A percentile compares a stretch with the other conserved stretches of the same genome.
Evolutionary conservation across 2,329 filamentous ascomycete genomes (phyloP).

Genomic region (Botrytis tulipae): DNA sequence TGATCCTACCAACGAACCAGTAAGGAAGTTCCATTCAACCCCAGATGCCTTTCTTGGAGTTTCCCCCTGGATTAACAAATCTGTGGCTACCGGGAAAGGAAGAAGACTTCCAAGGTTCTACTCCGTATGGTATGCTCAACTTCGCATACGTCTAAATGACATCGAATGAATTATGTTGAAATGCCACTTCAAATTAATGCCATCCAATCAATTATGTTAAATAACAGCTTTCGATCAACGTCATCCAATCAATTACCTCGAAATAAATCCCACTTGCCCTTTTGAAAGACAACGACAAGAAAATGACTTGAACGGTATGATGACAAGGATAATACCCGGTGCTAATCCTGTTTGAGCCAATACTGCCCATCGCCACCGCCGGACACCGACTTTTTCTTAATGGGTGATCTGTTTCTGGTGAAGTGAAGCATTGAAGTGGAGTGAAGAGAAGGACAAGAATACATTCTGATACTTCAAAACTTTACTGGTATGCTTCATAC

Average conservation of each 20-base stretch:
- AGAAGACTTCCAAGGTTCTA: background rate
- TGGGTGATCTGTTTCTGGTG: background rate
- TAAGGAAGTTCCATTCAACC: background rate
- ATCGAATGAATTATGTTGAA: too few relatives aligned
- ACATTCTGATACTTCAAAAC: background rate
- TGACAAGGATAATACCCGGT: background rate
- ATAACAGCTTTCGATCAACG: background rate
- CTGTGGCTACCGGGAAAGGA: background rate
- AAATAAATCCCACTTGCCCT: slow-evolving; percentile 6
- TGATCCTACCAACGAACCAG: background rate
- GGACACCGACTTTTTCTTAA: background rate
- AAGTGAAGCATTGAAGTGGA: background rate
- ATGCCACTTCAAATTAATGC: background rate
- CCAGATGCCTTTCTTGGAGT: background rate
- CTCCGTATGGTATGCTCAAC: too few relatives aligned
- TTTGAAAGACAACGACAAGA: background rate
- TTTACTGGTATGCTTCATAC: too few relatives aligned
- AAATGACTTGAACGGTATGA: background rate
- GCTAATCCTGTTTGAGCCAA: background rate
- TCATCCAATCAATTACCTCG: slow-evolving; percentile 2
- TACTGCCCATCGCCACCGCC: background rate
- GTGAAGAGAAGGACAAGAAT: background rate
- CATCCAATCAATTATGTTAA: background rate
- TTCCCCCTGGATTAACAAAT: background rate
- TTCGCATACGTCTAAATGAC: too few relatives aligned